phyloP scores from a whole-genome alignment of 768 basidiomycete genomes.

The Trametes sanguinea region DNA sequence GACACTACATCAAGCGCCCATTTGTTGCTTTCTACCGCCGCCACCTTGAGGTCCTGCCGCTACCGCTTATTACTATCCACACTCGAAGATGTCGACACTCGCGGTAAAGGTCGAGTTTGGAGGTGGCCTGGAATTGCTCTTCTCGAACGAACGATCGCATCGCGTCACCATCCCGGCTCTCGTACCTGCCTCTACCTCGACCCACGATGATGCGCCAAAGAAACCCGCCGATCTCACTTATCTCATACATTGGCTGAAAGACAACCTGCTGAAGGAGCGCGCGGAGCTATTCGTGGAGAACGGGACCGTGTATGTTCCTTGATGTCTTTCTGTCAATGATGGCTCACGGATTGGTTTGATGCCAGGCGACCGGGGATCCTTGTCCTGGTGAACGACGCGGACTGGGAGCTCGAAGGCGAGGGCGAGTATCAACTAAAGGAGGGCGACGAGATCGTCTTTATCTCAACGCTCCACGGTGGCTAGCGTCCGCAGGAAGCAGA shows the following conservation, averaged over 20 bases:
- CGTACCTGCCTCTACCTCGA: constrained; percentile 34
- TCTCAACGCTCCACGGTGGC: constrained; percentile 94
- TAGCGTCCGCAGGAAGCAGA: constrained; percentile 33
- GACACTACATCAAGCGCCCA: no score
- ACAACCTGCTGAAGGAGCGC: constrained; percentile 79
- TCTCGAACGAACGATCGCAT: constrained; percentile 68
- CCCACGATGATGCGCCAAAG: constrained; percentile 26
- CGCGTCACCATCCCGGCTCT: constrained; percentile 51
- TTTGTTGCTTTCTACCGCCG: no score
- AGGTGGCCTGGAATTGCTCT: constrained; percentile 86
- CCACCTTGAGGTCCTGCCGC: no score
- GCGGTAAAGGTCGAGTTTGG: constrained; percentile 72
- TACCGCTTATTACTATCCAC: no score
- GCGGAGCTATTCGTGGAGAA: constrained; percentile 89
- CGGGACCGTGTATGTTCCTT: constrained; percentile 71
- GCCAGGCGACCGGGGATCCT: constrained; percentile 93
- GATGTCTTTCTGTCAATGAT: background rate
- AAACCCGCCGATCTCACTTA: constrained; percentile 67
- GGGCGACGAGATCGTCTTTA: constrained; percentile 92
- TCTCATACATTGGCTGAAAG: constrained; percentile 77
- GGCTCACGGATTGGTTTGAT: background rate
- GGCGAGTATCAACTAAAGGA: constrained; percentile 77
- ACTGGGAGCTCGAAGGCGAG: constrained; percentile 98
- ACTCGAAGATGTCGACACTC: constrained; percentile 24
- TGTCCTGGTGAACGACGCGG: constrained; percentile 94